Percentiles rank a stretch among this genome's conserved stretches.
phyloP scores from a whole-genome alignment of 2,329 filamentous ascomycete species.

The Stenocarpella maydis region DNA sequence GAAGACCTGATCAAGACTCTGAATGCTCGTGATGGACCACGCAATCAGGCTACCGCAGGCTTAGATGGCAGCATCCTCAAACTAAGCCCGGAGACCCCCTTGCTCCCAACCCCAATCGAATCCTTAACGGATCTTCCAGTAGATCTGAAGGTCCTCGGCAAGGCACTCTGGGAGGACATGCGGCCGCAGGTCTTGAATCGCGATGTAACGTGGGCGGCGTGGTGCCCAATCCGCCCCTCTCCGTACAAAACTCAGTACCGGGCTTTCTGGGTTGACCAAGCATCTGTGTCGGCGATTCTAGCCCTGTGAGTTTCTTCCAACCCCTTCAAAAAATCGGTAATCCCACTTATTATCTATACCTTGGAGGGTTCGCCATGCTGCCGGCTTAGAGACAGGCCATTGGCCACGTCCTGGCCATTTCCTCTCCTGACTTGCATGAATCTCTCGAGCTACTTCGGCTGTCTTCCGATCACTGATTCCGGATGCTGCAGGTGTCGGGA shows the following conservation, averaged over 20 bases:
- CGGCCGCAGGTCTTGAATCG: conserved; percentile 32
- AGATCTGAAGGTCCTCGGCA: conserved; percentile 17
- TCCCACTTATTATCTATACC: no score
- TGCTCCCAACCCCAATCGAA: conserved; percentile 42
- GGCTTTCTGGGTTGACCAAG: conserved; percentile 29
- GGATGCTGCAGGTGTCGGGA: conserved; percentile 18
- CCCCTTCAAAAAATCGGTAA: no score
- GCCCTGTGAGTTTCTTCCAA: conserved; percentile 12
- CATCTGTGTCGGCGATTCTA: conserved; percentile 29
- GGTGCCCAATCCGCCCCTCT: conserved; percentile 34
- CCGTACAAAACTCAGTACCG: conserved; percentile 31
- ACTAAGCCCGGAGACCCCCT: conserved; percentile 39
- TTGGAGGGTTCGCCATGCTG: no score
- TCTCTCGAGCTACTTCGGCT: no score
- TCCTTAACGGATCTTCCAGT: conserved; percentile 21
- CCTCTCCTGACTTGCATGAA: no score
- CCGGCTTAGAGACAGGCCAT: no score
- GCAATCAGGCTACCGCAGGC: conserved; percentile 35
- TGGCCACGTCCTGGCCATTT: no score
- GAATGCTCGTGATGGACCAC: conserved; percentile 36
- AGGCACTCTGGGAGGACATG: conserved; percentile 33
- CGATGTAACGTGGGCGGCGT: conserved; percentile 36
- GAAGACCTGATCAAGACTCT: conserved; percentile 42
- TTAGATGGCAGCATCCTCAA: conserved; percentile 40
- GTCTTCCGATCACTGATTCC: no score